Evolutionary conservation across 1,284 basidiomycete genomes (phyloP).

Genomic region (Bondarzewia mesenterica): DNA sequence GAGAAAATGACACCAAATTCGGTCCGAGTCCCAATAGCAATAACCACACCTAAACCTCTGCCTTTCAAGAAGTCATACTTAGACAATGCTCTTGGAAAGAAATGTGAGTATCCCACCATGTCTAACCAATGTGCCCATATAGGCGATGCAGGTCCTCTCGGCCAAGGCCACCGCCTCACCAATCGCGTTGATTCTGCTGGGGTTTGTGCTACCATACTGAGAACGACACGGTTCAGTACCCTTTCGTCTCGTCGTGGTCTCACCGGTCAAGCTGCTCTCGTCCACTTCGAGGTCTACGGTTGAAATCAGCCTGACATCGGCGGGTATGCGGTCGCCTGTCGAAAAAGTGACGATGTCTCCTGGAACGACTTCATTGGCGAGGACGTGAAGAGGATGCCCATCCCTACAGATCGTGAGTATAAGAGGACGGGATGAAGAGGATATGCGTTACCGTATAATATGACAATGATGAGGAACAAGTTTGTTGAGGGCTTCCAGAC

Average conservation of each 20-base stretch:
- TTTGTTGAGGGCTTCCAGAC: slow-evolving; percentile 90
- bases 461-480: slow-evolving; percentile 96
- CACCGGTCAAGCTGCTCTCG: slow-evolving; percentile 92
- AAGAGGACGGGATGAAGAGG: slow-evolving; percentile 14
- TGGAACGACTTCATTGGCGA: slow-evolving; percentile 93
- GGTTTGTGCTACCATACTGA: slow-evolving; percentile 1
- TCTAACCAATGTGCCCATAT: slow-evolving; percentile 96
- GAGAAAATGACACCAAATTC: slow-evolving; percentile 96
- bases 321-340: slow-evolving; percentile 92
- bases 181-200: not conserved
- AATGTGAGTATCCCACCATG: slow-evolving; percentile 53
- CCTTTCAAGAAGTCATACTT: slow-evolving; percentile 32
- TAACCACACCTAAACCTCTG: slow-evolving; percentile 80
- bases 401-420: slow-evolving; percentile 41
- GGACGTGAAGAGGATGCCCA: slow-evolving; percentile 64
- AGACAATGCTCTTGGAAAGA: not conserved
- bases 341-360: slow-evolving; percentile 88
- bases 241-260: slow-evolving; percentile 81
- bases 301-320: slow-evolving; percentile 79
- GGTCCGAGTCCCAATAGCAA: slow-evolving; percentile 84
- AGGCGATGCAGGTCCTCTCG: slow-evolving; percentile 85
- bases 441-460: slow-evolving; percentile 58
- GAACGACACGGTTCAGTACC: slow-evolving; percentile 41
- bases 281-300: slow-evolving; percentile 88
- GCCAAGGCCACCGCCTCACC: slow-evolving; percentile 61